These are phyloP conservation scores for Aspergillus neoniger DNA, from an alignment of 2,329 filamentous ascomycete genomes.

Conservation along the genomic window DNA sequence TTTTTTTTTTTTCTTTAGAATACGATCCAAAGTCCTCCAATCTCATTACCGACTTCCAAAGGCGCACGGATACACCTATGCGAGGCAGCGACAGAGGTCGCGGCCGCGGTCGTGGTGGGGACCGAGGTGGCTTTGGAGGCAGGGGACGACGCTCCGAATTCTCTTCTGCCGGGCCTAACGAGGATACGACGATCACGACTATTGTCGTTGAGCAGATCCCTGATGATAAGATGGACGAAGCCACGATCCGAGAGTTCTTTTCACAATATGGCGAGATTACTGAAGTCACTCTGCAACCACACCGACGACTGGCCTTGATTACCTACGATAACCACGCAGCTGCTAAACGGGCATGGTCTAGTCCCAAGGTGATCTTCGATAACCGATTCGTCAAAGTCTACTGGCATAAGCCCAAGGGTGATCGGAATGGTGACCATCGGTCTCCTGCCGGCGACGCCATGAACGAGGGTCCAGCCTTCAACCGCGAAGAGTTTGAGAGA, in stretches of 20 bases:
- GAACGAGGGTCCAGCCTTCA: conserved; percentile 49
- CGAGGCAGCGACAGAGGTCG: conserved; percentile 37
- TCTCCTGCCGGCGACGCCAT: conserved; percentile 24
- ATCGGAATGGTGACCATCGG: conserved; percentile 32
- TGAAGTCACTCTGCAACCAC: conserved; percentile 57
- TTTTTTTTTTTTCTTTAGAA: too few species aligned
- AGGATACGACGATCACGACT: conserved; percentile 56
- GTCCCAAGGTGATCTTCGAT: conserved; percentile 64
- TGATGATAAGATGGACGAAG: conserved; percentile 57
- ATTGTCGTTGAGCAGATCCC: conserved; percentile 65
- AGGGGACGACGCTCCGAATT: conserved; percentile 53
- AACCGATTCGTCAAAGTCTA: conserved; percentile 67
- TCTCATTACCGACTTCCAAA: conserved; percentile 38
- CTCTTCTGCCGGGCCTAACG: conserved; percentile 54
- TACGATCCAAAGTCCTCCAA: conserved; percentile 58
- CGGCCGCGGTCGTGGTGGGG: conserved; percentile 46
- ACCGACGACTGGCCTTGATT: conserved; percentile 57
- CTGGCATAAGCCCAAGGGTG: conserved; percentile 55
- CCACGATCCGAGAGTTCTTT: conserved; percentile 58
- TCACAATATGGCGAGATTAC: conserved; percentile 58
- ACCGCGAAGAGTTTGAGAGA: conserved; percentile 56
- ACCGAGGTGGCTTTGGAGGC: conserved; percentile 44
- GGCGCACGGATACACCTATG: conserved; percentile 23
- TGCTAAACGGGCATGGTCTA: conserved; percentile 59
- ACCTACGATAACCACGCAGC: conserved; percentile 55